A percentile compares a stretch with the other conserved stretches of the same genome.
Evolutionary conservation across 2,329 filamentous ascomycete species (phyloP).

Genomic region (Colletotrichum aenigma): DNA sequence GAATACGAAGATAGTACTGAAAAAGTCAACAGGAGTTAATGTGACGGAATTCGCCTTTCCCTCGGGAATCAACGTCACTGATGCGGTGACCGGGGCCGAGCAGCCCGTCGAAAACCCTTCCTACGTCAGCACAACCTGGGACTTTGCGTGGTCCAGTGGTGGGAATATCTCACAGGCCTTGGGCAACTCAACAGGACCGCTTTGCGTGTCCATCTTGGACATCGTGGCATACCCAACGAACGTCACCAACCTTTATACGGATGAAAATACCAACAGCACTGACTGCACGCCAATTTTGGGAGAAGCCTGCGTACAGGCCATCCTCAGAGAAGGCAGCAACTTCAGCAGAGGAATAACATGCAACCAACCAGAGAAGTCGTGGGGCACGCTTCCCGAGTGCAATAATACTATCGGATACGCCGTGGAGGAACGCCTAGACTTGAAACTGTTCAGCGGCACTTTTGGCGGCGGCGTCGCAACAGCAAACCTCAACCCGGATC

Average conservation of each 20-base stretch:
- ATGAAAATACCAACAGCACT: background rate
- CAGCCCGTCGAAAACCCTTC: background rate
- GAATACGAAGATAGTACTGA: background rate
- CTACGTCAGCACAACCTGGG: background rate
- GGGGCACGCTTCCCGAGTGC: background rate
- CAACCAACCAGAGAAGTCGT: background rate
- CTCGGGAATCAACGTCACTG: background rate
- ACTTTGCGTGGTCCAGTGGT: background rate
- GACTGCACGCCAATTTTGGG: background rate
- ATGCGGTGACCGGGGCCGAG: background rate
- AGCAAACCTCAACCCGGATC: background rate
- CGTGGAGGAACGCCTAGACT: background rate
- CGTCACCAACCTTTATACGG: background rate
- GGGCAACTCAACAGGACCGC: background rate
- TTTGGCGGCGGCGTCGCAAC: background rate
- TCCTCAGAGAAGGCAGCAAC: background rate
- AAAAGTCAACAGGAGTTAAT: background rate
- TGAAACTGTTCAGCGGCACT: background rate
- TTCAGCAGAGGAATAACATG: background rate
- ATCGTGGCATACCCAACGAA: constrained; percentile 16
- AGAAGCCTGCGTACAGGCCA: background rate
- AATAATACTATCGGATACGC: background rate
- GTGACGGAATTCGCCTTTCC: background rate
- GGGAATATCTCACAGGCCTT: background rate
- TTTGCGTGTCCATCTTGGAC: background rate